A percentile compares a stretch with the other conserved stretches of the same genome.
Conservation (phyloP, 805 yeast genomes). For the Geotrichum ghanense region DNA sequence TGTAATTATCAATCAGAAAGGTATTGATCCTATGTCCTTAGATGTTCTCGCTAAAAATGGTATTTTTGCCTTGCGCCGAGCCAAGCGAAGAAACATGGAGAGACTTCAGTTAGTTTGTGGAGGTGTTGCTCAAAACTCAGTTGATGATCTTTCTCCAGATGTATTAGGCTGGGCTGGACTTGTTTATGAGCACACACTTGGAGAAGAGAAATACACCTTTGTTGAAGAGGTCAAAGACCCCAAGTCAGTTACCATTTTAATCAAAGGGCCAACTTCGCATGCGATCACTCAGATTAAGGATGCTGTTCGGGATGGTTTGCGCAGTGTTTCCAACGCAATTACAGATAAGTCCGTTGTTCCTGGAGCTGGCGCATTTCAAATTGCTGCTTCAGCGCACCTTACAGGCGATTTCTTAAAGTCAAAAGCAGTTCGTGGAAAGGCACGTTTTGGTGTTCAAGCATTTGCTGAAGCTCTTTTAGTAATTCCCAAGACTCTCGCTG, state of each 20-base stretch:
- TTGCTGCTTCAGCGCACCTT: conserved; percentile 67
- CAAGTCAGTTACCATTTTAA: conserved; percentile 79
- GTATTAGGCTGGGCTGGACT: conserved; percentile 81
- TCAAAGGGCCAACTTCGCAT: conserved; percentile 88
- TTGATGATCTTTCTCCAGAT: conserved; percentile 75
- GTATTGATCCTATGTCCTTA: conserved; percentile 95
- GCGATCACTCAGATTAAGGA: conserved; percentile 87
- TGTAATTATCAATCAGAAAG: conserved; percentile 94
- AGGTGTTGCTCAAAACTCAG: conserved; percentile 96
- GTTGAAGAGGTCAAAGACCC: conserved; percentile 83
- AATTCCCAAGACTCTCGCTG: conserved; percentile 84
- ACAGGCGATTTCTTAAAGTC: conserved; percentile 37
- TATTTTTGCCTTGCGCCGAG: conserved; percentile 91
- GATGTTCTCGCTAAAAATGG: conserved; percentile 89
- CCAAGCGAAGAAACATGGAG: conserved; percentile 98
- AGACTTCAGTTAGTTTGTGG: conserved; percentile 92
- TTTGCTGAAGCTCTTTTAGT: conserved; percentile 86
- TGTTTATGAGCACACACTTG: conserved; percentile 85
- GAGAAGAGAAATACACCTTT: conserved; percentile 96
- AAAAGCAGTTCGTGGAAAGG: conserved; percentile 65
- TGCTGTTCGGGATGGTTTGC: conserved; percentile 93
- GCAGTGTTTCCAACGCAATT: conserved; percentile 86
- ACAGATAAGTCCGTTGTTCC: conserved; percentile 81
- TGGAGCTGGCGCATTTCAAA: conserved; percentile 94
- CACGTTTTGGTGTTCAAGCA: conserved; percentile 83